phyloP scores from a whole-genome alignment of 305 asterid species.

The Fraxinus nigra region DNA sequence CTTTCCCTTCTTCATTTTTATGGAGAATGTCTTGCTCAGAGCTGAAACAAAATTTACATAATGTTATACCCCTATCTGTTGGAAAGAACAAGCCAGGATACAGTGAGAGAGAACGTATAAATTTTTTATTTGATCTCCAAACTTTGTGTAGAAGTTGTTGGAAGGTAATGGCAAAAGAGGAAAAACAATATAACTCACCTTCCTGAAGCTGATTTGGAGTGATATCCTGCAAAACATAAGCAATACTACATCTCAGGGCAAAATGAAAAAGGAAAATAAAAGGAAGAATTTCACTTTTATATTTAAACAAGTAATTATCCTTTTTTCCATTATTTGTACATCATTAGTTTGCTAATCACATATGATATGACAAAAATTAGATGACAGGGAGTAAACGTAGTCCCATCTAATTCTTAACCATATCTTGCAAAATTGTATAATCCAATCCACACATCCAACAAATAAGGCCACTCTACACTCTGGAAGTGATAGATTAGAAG shows the following conservation, averaged over 20 bases:
- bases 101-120: slow-evolving; percentile 10
- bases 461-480: background rate
- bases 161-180: slow-evolving; percentile 1
- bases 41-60: slow-evolving; percentile 54
- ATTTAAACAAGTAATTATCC: background rate
- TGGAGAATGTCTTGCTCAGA: slow-evolving; percentile 85
- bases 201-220: slow-evolving; percentile 94
- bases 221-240: slow-evolving; percentile 63
- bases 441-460: background rate
- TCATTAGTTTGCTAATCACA: background rate
- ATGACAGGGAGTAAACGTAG: background rate
- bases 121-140: slow-evolving; percentile 3
- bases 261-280: background rate
- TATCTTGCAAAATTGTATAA: background rate
- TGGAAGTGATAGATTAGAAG: background rate
- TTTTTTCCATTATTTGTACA: background rate
- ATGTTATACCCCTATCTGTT: slow-evolving; percentile 14
- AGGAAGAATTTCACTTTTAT: background rate
- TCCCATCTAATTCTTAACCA: background rate
- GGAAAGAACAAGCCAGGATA: slow-evolving; percentile 1
- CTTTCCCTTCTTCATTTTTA: slow-evolving; percentile 85
- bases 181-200: slow-evolving; percentile 35
- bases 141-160: slow-evolving; percentile 7
- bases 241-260: background rate
- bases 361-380: background rate